Evolutionary conservation across 1,284 basidiomycete genomes (phyloP).

Genomic region (Coriolopsis trogii): DNA sequence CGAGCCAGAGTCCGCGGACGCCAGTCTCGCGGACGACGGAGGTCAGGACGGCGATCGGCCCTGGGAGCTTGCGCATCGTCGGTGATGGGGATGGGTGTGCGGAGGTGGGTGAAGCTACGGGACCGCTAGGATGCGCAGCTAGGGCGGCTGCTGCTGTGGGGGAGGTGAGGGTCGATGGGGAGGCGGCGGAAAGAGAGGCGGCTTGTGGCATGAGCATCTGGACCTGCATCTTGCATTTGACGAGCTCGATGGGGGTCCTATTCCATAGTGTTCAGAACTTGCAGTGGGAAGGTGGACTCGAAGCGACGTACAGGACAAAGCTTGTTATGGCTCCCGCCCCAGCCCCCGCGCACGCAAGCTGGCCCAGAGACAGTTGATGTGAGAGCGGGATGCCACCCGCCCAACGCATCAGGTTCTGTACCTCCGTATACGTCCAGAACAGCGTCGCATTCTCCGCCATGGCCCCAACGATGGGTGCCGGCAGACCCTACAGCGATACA

Average conservation of each 20-base stretch:
- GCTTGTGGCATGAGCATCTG: slow-evolving; percentile 68
- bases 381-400: slow-evolving; percentile 37
- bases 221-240: slow-evolving; percentile 97
- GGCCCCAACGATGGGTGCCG: slow-evolving; percentile 88
- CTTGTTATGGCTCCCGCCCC: slow-evolving; percentile 84
- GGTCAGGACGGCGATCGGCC: slow-evolving; percentile 72
- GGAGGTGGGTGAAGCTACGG: slow-evolving; percentile 24
- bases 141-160: slow-evolving; percentile 28
- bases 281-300: not conserved
- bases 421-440: slow-evolving; percentile 86
- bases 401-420: slow-evolving; percentile 70
- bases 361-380: slow-evolving; percentile 55
- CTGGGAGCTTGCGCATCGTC: slow-evolving; percentile 41
- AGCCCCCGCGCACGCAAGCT: slow-evolving; percentile 77
- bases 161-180: not conserved
- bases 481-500: slow-evolving; percentile 65
- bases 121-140: slow-evolving; percentile 20
- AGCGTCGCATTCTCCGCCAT: slow-evolving; percentile 89
- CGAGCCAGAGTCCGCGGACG: slow-evolving; percentile 82
- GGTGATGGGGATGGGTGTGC: not conserved
- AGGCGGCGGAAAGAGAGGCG: not conserved
- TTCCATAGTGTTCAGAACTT: not conserved
- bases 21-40: slow-evolving; percentile 70
- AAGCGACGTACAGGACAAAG: slow-evolving; percentile 69
- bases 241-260: slow-evolving; percentile 88